Base-by-base conservation (phyloP, 2,329 filamentous ascomycete genomes). In the Botryotinia narcissicola region DNA sequence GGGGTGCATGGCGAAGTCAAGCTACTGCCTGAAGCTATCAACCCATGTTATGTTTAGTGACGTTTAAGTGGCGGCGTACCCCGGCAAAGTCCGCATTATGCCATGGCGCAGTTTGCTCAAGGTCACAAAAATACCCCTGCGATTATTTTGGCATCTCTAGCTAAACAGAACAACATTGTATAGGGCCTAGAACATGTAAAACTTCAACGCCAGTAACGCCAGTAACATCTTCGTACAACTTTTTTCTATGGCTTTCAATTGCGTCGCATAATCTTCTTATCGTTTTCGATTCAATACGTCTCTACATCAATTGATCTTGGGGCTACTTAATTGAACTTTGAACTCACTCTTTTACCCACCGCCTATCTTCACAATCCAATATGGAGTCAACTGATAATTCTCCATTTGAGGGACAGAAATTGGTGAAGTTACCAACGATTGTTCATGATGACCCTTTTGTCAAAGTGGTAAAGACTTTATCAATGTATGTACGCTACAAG, bases 401-500 rank as follows among this genome's bases (percentile, higher is more conserved):
- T 9, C 46, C 29, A 16, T 40, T 29, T 0, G 64, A 67, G 46
- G 46, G 46, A 25, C 64, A 71, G 32, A 73, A 72, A 51, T 40
- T 22, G 42, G 59, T 70, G 22, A 81, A 72, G 35, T 82, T 91
- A 44, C 90, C 90, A 29, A 82, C 87, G 59, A 91, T 93, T 77
- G 81, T 80, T 12, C 82, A 86, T 25, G 83, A 86, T 37, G 90
- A 93, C 78, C 81, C 83, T 37, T 92, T 93, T 79, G 88, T 89
- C 63, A 84, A 86, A 22, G 84, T 93, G 29, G 87, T 92, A 73
- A 89, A 89, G 83, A 91, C 92, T 83, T 84, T 93, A 51, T 91
- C 90, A 2, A 80, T 85, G 89, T 91, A 81, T 75, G 51, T 72
- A 10, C 25, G 29, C n/a, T 44, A 20, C 46, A 10, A 54, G 10